phyloP scores from a whole-genome alignment of 2,329 filamentous ascomycete species.

The Neospermospora avenae region DNA sequence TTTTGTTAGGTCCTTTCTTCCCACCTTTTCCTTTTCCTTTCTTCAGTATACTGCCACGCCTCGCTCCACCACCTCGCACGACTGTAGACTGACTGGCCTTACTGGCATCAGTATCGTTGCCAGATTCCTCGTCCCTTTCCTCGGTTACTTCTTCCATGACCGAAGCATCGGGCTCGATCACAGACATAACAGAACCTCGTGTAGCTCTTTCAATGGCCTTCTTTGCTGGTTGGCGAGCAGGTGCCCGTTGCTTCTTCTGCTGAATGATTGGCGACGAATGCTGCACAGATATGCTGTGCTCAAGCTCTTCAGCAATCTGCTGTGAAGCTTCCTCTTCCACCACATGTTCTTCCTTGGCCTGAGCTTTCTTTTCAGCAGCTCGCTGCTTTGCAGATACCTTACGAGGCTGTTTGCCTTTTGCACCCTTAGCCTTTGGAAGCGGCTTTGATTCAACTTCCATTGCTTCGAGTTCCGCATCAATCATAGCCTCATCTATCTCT shows the following conservation, averaged over 20 bases:
- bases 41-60: slow-evolving; percentile 26
- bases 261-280: slow-evolving; percentile 24
- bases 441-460: slow-evolving; percentile 31
- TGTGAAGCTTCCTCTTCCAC: slow-evolving; percentile 22
- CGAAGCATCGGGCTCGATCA: slow-evolving; percentile 14
- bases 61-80: slow-evolving; percentile 22
- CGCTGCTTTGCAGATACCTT: slow-evolving; percentile 33
- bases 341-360: slow-evolving; percentile 20
- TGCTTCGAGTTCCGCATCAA: slow-evolving; percentile 33
- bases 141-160: slow-evolving; percentile 16
- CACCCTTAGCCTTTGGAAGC: slow-evolving; percentile 30
- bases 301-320: slow-evolving; percentile 24
- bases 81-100: slow-evolving; percentile 32
- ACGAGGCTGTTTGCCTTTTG: slow-evolving; percentile 31
- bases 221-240: slow-evolving; percentile 19
- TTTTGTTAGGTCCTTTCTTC: slow-evolving; percentile 25
- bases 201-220: slow-evolving; percentile 17
- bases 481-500: slow-evolving; percentile 30
- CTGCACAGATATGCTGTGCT: slow-evolving; percentile 28
- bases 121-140: slow-evolving; percentile 32
- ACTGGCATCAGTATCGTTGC: slow-evolving; percentile 35
- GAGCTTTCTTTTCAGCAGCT: slow-evolving; percentile 28
- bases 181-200: slow-evolving; percentile 24
- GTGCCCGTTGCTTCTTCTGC: slow-evolving; percentile 25
- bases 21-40: slow-evolving; percentile 29